A percentile compares a stretch with the other conserved stretches of the same genome.
Conservation (phyloP, 192 early-diverging fungal species). For the Coemansia sp. region DNA sequence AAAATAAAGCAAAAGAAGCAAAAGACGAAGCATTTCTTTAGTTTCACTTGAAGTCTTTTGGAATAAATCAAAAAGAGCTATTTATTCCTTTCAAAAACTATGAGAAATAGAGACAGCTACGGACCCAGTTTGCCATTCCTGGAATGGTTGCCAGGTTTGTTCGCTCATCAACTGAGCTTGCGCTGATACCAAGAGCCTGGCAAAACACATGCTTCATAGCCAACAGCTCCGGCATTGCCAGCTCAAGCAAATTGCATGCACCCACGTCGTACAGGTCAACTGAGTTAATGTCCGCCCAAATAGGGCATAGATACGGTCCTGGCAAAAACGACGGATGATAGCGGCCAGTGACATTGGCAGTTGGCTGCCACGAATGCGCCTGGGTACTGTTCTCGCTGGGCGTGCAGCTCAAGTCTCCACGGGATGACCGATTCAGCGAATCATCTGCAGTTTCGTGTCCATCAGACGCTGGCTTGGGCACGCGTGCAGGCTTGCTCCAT, state of each 20-base stretch:
- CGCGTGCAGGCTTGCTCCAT: constrained; percentile 25
- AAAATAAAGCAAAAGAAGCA: background rate
- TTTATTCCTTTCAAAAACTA: background rate
- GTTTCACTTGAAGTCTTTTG: background rate
- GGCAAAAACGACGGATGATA: constrained; percentile 45
- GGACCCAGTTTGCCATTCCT: constrained; percentile 46
- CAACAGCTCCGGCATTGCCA: constrained; percentile 45
- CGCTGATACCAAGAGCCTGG: constrained; percentile 40
- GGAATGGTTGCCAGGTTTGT: constrained; percentile 40
- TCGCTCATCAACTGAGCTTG: constrained; percentile 31
- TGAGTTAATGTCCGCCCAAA: constrained; percentile 51
- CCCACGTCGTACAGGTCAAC: constrained; percentile 52
- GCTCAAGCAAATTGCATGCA: constrained; percentile 42
- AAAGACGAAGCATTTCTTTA: background rate
- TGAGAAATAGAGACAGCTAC: constrained; percentile 14
- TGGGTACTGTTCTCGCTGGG: constrained; percentile 37
- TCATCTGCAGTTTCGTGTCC: background rate
- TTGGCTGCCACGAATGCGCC: constrained; percentile 13
- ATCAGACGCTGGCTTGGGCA: constrained; percentile 4
- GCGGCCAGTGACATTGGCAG: constrained; percentile 42
- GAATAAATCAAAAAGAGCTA: background rate
- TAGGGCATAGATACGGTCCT: constrained; percentile 47
- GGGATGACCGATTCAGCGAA: background rate
- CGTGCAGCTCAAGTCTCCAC: constrained; percentile 7
- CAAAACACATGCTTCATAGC: constrained; percentile 53